A percentile compares a stretch with the other conserved stretches of the same genome.
phyloP scores from a whole-genome alignment of 352 stramenopile genomes.

The Halophytophthora polymorphica region DNA sequence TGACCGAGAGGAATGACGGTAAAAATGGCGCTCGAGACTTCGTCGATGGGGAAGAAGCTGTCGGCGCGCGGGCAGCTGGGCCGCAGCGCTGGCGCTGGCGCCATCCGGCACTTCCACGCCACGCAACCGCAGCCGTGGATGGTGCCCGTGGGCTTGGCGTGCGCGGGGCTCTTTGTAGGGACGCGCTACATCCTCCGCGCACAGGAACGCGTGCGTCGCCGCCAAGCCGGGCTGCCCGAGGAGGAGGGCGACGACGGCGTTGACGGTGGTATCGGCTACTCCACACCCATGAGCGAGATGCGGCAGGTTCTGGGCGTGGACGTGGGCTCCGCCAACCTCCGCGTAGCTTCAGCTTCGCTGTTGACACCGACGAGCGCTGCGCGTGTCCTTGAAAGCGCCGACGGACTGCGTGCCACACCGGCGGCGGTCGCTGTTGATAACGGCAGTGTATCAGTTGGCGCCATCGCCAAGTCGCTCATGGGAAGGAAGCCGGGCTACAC shows the following conservation, averaged over 20 bases:
- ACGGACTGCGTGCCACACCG: conserved; percentile 49
- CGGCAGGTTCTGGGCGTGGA: conserved; percentile 56
- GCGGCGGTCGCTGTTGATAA: conserved; percentile 64
- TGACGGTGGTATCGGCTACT: background rate
- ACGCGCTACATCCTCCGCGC: conserved; percentile 55
- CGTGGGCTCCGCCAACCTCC: conserved; percentile 48
- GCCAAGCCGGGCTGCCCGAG: conserved; percentile 37
- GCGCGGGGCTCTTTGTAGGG: conserved; percentile 46
- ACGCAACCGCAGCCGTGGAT: conserved; percentile 52
- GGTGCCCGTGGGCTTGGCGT: conserved; percentile 40
- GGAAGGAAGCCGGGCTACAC: conserved; percentile 59
- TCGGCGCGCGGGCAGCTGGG: background rate
- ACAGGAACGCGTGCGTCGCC: conserved; percentile 51
- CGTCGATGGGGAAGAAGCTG: background rate
- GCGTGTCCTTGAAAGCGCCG: conserved; percentile 55
- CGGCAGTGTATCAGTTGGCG: conserved; percentile 44
- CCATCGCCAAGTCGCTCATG: conserved; percentile 43
- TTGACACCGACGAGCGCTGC: conserved; percentile 13
- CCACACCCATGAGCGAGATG: conserved; percentile 16
- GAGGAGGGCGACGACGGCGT: conserved; percentile 36
- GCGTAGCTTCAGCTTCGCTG: conserved; percentile 39
- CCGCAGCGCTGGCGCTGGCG: background rate
- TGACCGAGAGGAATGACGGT: background rate
- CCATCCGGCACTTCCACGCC: conserved; percentile 44
- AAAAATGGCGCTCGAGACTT: background rate